Conservation (phyloP, 1,139 yeast genomes). For the Diutina neorugosa region DNA sequence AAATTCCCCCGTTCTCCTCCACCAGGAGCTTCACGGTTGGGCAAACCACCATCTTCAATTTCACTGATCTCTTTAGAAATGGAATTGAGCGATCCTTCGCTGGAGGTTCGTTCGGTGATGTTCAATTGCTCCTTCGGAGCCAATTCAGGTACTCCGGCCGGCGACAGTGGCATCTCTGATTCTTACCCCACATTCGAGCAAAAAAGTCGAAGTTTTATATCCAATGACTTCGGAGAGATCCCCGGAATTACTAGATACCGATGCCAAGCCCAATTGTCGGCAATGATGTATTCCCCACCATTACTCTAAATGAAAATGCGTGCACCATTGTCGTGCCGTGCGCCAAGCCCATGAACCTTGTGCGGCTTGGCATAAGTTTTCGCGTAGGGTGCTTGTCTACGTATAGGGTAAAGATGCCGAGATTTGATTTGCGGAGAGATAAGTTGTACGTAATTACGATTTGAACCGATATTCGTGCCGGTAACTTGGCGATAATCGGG, state of each 20-base stretch:
- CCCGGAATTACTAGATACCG: not conserved
- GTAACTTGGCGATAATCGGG: too few relatives aligned
- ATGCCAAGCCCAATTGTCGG: not conserved
- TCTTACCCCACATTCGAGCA: not conserved
- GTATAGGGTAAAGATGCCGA: not conserved
- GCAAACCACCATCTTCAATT: not conserved
- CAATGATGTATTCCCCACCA: not conserved
- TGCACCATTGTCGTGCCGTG: not conserved
- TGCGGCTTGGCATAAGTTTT: not conserved
- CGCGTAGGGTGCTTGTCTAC: not conserved
- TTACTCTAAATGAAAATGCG: not conserved
- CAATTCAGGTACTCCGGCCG: not conserved
- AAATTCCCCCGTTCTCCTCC: conserved; percentile 36
- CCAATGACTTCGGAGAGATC: not conserved
- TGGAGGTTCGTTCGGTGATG: not conserved
- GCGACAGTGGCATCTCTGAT: not conserved
- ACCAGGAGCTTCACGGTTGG: not conserved
- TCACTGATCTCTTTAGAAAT: not conserved
- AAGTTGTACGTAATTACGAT: not conserved
- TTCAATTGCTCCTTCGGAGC: not conserved
- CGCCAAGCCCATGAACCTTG: not conserved
- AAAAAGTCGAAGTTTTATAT: too few relatives aligned
- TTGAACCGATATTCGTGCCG: not conserved
- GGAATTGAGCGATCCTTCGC: not conserved
- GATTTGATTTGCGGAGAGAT: not conserved